phyloP scores from a whole-genome alignment of 2,329 filamentous ascomycete genomes.

The Neoascochyta sp. region DNA sequence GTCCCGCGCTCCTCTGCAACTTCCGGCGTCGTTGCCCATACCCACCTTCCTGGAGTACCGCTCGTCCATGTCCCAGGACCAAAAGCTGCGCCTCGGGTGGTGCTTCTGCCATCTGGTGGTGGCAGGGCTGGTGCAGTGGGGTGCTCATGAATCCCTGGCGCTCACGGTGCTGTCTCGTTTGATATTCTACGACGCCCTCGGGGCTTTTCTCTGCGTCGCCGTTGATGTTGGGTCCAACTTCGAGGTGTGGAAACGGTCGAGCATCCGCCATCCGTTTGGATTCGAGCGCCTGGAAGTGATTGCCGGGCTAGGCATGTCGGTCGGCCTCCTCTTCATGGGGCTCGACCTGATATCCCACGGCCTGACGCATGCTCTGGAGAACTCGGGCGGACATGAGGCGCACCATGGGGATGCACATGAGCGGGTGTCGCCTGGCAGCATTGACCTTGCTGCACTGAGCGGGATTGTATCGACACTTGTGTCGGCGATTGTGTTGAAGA shows the following conservation, averaged over 20 bases:
- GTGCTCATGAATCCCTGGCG: constrained; percentile 78
- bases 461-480: constrained; percentile 80
- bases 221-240: constrained; percentile 96
- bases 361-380: constrained; percentile 86
- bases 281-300: constrained; percentile 90
- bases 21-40: constrained; percentile 87
- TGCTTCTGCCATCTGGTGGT: constrained; percentile 83
- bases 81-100: constrained; percentile 81
- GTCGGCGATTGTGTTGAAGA: constrained; percentile 81
- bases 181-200: constrained; percentile 91
- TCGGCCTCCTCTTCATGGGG: constrained; percentile 95
- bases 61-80: constrained; percentile 83
- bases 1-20: constrained; percentile 75
- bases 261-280: constrained; percentile 87
- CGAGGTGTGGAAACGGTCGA: constrained; percentile 93
- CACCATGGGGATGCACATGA: constrained; percentile 67
- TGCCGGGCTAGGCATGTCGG: constrained; percentile 91
- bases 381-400: constrained; percentile 64
- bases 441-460: constrained; percentile 77
- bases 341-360: constrained; percentile 94
- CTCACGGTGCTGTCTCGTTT: constrained; percentile 90
- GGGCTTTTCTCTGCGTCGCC: constrained; percentile 82
- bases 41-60: constrained; percentile 86
- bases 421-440: constrained; percentile 66
- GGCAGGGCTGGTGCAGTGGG: constrained; percentile 80